phyloP scores from a whole-genome alignment of 176 grass and related monocot genomes.

The Chloris gayana region DNA sequence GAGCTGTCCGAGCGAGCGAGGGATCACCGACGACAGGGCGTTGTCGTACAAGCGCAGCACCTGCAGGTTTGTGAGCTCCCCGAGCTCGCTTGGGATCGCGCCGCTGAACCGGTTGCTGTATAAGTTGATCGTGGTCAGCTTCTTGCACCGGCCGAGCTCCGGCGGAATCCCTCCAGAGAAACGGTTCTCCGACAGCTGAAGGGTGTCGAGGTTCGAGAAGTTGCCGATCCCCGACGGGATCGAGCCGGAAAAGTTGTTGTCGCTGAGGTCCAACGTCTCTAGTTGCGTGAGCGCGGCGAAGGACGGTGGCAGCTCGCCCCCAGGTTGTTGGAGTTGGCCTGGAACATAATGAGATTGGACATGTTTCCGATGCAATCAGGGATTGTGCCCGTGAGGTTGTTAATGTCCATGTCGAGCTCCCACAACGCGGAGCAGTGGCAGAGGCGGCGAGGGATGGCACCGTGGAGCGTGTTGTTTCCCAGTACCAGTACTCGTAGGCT shows the following conservation, averaged over 20 bases:
- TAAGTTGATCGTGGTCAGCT: slow-evolving; percentile 52
- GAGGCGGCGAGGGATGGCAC: slow-evolving; percentile 59
- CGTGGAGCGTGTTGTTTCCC: slow-evolving; percentile 53
- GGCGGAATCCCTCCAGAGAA: slow-evolving; percentile 65
- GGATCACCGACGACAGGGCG: slow-evolving; percentile 65
- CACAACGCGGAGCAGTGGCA: slow-evolving; percentile 68
- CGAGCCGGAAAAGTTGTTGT: slow-evolving; percentile 56
- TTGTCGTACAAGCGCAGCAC: slow-evolving; percentile 48
- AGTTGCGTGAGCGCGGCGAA: slow-evolving; percentile 52
- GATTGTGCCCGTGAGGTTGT: slow-evolving; percentile 66
- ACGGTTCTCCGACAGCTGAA: slow-evolving; percentile 51
- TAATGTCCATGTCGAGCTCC: slow-evolving; percentile 26
- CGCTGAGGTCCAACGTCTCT: slow-evolving; percentile 54
- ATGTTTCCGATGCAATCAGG: slow-evolving; percentile 70
- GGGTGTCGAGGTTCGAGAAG: slow-evolving; percentile 44
- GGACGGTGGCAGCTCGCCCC: slow-evolving; percentile 65
- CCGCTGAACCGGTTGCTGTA: slow-evolving; percentile 71
- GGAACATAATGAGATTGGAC: slow-evolving; percentile 30
- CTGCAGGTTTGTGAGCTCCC: slow-evolving; percentile 55
- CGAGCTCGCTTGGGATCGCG: slow-evolving; percentile 66
- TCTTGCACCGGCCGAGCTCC: slow-evolving; percentile 65
- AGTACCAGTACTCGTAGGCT: slow-evolving; percentile 49
- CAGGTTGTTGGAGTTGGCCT: slow-evolving; percentile 31
- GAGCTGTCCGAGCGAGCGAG: slow-evolving; percentile 53
- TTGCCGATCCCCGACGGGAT: slow-evolving; percentile 63